phyloP scores from a whole-genome alignment of 192 early-diverging fungal genomes.

The Dissophora globulifera region DNA sequence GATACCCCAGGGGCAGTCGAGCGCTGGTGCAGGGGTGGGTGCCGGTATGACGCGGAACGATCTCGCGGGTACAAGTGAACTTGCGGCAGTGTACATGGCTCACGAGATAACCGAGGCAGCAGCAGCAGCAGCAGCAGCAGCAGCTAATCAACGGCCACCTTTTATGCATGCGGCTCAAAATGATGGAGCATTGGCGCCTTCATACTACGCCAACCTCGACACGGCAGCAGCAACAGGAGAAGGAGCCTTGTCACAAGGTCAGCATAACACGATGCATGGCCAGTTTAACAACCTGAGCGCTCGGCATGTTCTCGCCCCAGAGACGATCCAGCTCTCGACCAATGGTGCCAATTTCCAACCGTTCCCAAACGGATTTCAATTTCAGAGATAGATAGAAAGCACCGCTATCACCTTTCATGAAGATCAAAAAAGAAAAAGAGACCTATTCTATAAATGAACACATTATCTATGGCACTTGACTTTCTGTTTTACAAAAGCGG shows the following conservation, averaged over 20 bases:
- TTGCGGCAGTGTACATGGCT: not conserved
- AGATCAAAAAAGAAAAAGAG: no score
- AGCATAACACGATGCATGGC: not conserved
- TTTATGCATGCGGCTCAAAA: not conserved
- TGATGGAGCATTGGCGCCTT: not conserved
- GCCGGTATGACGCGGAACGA: not conserved
- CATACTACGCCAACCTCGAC: not conserved
- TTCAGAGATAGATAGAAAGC: constrained; percentile 24
- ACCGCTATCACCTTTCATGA: no score
- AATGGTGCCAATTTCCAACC: constrained; percentile 40
- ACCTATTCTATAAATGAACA: no score
- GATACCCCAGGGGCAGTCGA: not conserved
- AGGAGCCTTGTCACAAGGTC: not conserved
- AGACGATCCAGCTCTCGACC: constrained; percentile 42
- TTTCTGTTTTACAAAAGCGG: no score
- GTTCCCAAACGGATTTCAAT: constrained; percentile 32
- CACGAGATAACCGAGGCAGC: no score
- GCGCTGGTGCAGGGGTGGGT: not conserved
- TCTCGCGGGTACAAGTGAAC: not conserved
- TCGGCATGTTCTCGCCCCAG: constrained; percentile 23
- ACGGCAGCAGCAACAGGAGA: no score
- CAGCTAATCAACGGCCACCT: not conserved
- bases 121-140: not conserved
- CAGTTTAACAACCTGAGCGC: not conserved
- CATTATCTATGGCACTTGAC: no score